Base-by-base conservation (phyloP, 1,284 basidiomycete species). In the Pisolithus thermaeus region DNA sequence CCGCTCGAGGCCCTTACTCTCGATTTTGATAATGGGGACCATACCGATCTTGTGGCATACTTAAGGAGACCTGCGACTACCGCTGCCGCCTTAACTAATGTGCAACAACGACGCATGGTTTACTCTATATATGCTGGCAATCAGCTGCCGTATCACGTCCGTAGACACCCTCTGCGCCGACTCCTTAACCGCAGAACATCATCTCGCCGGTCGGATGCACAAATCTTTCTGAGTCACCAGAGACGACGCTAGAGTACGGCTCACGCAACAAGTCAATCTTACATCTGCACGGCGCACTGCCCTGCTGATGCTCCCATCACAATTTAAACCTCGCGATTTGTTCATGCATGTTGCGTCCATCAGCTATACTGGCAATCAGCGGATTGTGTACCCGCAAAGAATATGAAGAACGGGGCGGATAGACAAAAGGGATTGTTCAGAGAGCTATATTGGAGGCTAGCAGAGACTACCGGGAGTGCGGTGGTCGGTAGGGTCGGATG, bases 131-230 rank as follows among this genome's bases (percentile, higher is more conserved):
- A 5, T 14, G 14, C 62, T 97, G 90, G 85, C 80, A 47, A 90
- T 98, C 72, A 99, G 99, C 72, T 99, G 99, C 67, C 97, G 96
- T n/a, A 85, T 98, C 25, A 94, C 96, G 32, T 92, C 91, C 0
- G 81, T 97, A 7, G 90, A 96, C 60, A 87, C 86, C 52, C 79
- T 99, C 28, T 92, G 90, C 60, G 79, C 83, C 1, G 97, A 99
- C 74, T 99, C 39, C 76, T 95, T 40, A 90, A 92, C 62, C 99
- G 97, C 97, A 81, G 85, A 42, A 85, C 92, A 18, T 7, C 99
- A 99, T 70, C 83, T 97, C 44, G 89, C 92, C 1, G 97, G 96
- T 0, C 80, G 96, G 22, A 93, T 99, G 84, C 96, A 99, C 72
- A 99, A 99, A 69, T 96, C 97, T 0, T 77, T 94, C 46, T 83